Percentiles rank a stretch among this genome's conserved stretches.
Conservation (phyloP, 306 rosid genomes). For the Elaeagnus macrophylla region DNA sequence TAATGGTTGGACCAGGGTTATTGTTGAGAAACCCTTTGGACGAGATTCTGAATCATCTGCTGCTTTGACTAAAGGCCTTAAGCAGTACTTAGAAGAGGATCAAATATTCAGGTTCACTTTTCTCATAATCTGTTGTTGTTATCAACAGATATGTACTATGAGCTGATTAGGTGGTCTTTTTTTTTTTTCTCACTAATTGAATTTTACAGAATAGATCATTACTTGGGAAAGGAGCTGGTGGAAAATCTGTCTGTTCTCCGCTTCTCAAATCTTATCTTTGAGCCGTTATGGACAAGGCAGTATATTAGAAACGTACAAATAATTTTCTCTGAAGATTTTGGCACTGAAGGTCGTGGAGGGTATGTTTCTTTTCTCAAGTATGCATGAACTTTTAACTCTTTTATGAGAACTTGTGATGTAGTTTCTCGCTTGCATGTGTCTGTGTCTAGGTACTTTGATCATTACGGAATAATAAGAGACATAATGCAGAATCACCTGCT, state of each 20-base stretch:
- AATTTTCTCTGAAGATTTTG: conserved; percentile 87
- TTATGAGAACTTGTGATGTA: conserved; percentile 9
- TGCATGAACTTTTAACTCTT: conserved; percentile 5
- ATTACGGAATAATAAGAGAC: conserved; percentile 86
- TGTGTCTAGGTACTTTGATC: conserved; percentile 63
- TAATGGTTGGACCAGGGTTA: conserved; percentile 93
- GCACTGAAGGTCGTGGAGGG: conserved; percentile 99
- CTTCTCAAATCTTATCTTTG: conserved; percentile 84
- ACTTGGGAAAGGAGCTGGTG: conserved; percentile 91
- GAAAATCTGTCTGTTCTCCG: conserved; percentile 92
- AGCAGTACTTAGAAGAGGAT: conserved; percentile 72
- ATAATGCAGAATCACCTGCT: conserved; percentile 95
- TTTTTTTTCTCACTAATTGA: background rate
- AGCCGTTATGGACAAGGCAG: conserved; percentile 93
- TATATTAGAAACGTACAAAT: conserved; percentile 83
- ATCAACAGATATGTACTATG: conserved; percentile 7
- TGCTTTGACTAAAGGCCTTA: conserved; percentile 71
- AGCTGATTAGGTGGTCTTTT: conserved; percentile 5
- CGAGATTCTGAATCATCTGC: conserved; percentile 93
- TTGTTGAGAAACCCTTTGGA: conserved; percentile 93
- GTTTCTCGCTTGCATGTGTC: conserved; percentile 19
- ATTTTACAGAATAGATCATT: conserved; percentile 71
- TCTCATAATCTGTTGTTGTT: conserved; percentile 5
- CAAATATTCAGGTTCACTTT: conserved; percentile 71
- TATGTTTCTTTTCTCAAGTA: conserved; percentile 25